Evolutionary conservation across 1,284 basidiomycete species (phyloP).

Genomic region (Trichosporon sp.): DNA sequence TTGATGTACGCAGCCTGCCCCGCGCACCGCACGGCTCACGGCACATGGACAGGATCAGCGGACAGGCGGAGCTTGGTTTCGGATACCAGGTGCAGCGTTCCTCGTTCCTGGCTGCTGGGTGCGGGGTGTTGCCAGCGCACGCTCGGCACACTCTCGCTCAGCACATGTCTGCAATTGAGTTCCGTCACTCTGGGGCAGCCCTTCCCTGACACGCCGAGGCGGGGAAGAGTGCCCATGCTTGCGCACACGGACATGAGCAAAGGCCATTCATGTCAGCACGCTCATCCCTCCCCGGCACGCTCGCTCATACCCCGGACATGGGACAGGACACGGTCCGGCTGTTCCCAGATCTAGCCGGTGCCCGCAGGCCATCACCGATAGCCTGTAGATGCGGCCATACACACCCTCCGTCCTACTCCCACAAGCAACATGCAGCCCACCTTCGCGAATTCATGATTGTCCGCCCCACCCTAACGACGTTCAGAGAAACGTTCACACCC

Average conservation of each 20-base stretch:
- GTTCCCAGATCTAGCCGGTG: not conserved
- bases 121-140: not conserved
- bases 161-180: not conserved
- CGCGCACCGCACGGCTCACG: too few species aligned
- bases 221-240: not conserved
- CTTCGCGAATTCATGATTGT: not conserved
- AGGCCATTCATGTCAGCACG: not conserved
- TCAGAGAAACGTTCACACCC: not conserved
- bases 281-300: not conserved
- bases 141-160: too few species aligned
- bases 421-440: too few species aligned
- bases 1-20: not conserved
- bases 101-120: not conserved
- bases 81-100: not conserved
- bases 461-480: too few species aligned
- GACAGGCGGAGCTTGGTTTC: not conserved
- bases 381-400: too few species aligned
- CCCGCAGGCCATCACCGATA: not conserved
- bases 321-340: not conserved
- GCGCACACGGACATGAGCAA: not conserved
- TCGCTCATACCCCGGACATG: too few species aligned
- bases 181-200: not conserved
- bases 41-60: not conserved
- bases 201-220: not conserved
- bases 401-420: too few species aligned